phyloP scores from a whole-genome alignment of 2,329 filamentous ascomycete genomes.

The Neofusicoccum umdonicola region DNA sequence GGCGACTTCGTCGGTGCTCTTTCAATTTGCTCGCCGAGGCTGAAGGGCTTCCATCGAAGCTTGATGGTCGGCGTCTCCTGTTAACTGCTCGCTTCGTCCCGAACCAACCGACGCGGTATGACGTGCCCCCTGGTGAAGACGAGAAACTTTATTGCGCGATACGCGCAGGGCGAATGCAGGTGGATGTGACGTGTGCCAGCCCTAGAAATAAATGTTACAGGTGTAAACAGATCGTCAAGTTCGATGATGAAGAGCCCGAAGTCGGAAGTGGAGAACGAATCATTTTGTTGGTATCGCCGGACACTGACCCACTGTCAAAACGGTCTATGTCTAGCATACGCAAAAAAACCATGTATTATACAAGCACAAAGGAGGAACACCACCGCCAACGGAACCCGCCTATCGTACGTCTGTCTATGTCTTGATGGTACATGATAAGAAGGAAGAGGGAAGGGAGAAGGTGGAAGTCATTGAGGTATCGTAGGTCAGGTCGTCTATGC shows the following conservation, averaged over 20 bases:
- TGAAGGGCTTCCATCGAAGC: neutral
- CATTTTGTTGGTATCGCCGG: conserved; percentile 13
- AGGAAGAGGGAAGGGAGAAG: conserved; percentile 21
- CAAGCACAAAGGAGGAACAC: conserved; percentile 12
- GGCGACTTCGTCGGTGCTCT: neutral
- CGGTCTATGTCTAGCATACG: conserved; percentile 17
- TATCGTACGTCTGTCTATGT: conserved; percentile 43
- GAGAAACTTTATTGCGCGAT: neutral
- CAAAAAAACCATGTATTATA: conserved; percentile 15
- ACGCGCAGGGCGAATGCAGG: neutral
- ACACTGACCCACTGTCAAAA: conserved; percentile 14
- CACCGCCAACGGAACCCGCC: conserved; percentile 22
- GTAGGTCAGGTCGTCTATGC: conserved; percentile 54
- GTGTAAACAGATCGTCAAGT: conserved; percentile 11
- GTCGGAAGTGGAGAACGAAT: conserved; percentile 17
- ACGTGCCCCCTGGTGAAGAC: neutral
- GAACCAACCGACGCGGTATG: neutral
- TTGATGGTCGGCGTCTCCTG: neutral
- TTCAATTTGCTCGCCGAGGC: neutral
- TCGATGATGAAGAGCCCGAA: neutral
- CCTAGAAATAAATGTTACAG: neutral
- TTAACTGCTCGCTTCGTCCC: conserved; percentile 7
- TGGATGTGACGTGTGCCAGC: conserved; percentile 11
- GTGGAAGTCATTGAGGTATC: conserved; percentile 24
- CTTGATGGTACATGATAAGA: conserved; percentile 36